A percentile compares a stretch with the other conserved stretches of the same genome.
Conservation (phyloP, 2,329 filamentous ascomycete genomes). For the Sphaceloma murrayae region DNA sequence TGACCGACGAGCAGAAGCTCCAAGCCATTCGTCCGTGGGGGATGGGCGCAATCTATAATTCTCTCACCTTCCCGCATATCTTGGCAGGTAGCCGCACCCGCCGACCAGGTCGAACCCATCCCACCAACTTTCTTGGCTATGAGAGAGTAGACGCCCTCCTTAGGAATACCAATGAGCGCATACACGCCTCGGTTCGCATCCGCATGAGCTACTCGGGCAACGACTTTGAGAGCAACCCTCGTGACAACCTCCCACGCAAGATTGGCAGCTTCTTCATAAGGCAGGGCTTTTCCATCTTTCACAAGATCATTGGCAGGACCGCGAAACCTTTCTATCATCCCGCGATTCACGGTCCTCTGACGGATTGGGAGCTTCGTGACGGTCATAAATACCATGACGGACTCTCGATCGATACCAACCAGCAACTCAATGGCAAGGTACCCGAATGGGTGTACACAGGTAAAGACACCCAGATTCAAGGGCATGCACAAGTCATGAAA, state of each 20-base stretch:
- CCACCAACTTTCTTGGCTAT: constrained; percentile 25
- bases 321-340: constrained; percentile 18
- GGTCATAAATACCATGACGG: constrained; percentile 22
- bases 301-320: constrained; percentile 16
- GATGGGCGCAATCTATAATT: constrained; percentile 29
- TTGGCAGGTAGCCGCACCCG: constrained; percentile 25
- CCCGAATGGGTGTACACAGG: constrained; percentile 17
- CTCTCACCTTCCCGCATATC: constrained; percentile 28
- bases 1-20: constrained; percentile 10
- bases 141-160: constrained; percentile 20
- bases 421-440: neutral
- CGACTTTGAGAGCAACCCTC: constrained; percentile 24
- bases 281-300: constrained; percentile 18
- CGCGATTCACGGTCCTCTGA: constrained; percentile 23
- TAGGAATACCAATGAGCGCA: constrained; percentile 27
- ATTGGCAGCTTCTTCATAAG: constrained; percentile 19
- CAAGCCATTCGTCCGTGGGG: constrained; percentile 24
- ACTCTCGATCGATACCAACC: constrained; percentile 16
- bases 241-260: constrained; percentile 19
- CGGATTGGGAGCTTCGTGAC: constrained; percentile 27
- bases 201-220: constrained; percentile 28
- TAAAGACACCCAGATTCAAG: constrained; percentile 5
- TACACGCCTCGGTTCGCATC: constrained; percentile 29
- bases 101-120: constrained; percentile 26
- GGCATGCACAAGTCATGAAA: constrained; percentile 2